Evolutionary conservation across 2,329 filamentous ascomycete species (phyloP), one percentile per base, ranked within the genome.

Genomic region (Cladosporium colombiae): DNA sequence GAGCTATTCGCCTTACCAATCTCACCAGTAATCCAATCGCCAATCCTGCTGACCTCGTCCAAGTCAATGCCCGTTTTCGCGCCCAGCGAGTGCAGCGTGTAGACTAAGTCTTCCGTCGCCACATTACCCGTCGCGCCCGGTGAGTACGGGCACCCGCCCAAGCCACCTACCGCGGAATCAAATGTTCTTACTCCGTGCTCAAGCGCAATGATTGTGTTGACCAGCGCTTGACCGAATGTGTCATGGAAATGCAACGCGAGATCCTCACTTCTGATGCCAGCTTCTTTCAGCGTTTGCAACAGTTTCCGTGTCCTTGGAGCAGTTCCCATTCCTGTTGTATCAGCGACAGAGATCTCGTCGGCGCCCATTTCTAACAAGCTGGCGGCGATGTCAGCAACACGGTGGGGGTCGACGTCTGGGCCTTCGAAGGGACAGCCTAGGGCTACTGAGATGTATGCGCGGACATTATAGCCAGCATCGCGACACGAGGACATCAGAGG

Each of bases 281-380:
- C 90, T 1, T 87, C 84, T 10, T 82, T 78, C 78, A 92, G 80
- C 65, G 88, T 88, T 69, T 84, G 83, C 66, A 93, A 81, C 56
- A 93, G 80, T 65, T 86, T 85, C 64, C 82, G 81, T 2, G 89
- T 92, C 65, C 87, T 82, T 21, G 88, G 88, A n/a, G 88, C 89
- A 0, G 91, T 96, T 35, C 93, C 93, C 85, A 96, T 93, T 21
- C 93, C 93, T 0, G 93, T 94, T 0, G 93, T 97, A 74, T 97
- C 93, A 7, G 92, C 93, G 0, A 97, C 85, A 1, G 91, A 91
- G 70, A 97, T 93, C 82, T 97, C 92, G 74, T 96, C 92, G 23
- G 92, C 93, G 21, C 93, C 93, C 83, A 94, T 91, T 74, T 93
- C 91, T 1, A 97, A 83, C 58, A 97, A 77, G 7, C 80, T 73